Evolutionary conservation across 345 rosid genomes (phyloP).

Genomic region (Gossypium arboreum): DNA sequence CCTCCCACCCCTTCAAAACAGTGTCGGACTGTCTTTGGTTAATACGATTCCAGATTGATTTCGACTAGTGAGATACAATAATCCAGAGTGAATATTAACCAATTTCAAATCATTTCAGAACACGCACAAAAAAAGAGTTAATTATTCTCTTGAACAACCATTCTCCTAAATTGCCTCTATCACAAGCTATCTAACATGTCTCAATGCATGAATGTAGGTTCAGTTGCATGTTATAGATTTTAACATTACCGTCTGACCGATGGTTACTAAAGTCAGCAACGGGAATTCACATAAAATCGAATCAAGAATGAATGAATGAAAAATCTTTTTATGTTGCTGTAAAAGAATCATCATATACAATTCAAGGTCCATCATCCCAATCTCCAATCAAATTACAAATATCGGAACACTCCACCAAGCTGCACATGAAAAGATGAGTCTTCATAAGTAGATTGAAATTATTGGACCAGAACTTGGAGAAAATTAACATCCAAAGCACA

Average conservation of each 20-base stretch:
- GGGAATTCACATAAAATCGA: not conserved
- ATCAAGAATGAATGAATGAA: conserved; percentile 2
- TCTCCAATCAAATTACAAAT: conserved; percentile 86
- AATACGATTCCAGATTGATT: not conserved
- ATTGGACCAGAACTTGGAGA: not conserved
- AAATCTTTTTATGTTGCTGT: not conserved
- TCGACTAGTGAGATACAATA: not conserved
- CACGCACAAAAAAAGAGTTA: not conserved
- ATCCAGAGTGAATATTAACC: not conserved
- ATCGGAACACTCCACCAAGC: conserved; percentile 90
- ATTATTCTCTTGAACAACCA: not conserved
- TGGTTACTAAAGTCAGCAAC: not conserved
- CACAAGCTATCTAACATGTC: not conserved
- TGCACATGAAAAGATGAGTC: conserved; percentile 26
- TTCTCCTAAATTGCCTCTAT: not conserved
- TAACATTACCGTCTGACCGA: not conserved
- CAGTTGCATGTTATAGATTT: conserved; percentile 1
- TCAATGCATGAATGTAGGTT: not conserved
- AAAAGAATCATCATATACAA: not conserved
- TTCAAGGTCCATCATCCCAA: conserved; percentile 67
- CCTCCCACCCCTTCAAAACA: not conserved
- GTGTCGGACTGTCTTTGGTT: not conserved
- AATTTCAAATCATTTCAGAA: not conserved
- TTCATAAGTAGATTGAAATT: not conserved
- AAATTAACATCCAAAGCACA: not conserved